Base-by-base conservation (phyloP, 2,329 filamentous ascomycete genomes). In the Microsporum ferrugineum region DNA sequence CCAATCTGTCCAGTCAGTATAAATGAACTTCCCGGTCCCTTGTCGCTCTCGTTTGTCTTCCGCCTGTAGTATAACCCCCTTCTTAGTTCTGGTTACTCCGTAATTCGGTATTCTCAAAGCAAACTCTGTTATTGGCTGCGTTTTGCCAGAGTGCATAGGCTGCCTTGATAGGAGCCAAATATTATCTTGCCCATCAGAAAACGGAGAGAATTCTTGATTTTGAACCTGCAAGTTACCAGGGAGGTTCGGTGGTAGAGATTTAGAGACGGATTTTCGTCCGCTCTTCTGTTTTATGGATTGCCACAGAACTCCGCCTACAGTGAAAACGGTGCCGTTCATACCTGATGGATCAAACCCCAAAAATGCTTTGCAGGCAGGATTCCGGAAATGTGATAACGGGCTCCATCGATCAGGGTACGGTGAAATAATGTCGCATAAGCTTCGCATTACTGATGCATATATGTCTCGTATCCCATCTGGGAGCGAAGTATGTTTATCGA, bases 251-350 rank as follows among this genome's bases (percentile, higher is more conserved):
- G 10, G 12, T 33, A 34, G 29, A 3, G 29, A 31, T 51, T 53
- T 53, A 14, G 49, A 34, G 12, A 7, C 29, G 4, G 12, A 23
- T 7, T 41, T 31, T 45, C 8, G 14, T 6, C 39, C n/a, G 2
- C n/a, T 33, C 29, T 17, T 23, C 29, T 47, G 33, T 63, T 60
- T 57, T 60, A 60, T 62, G 5, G 77, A 79, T 5, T 75, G 68
- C 63, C 81, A 79, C 66, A 79, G 73, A 2, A 82, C 76, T 31
- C 78, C 77, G 17, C 76, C 77, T 14, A 82, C 68, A 1, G 73
- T 78, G 64, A 81, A 82, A 55, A 55, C 31, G 51, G 14, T 81
- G 78, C 67, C 63, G 38, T 33, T 57, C 23, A 29, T n/a, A 17
- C 12, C 36, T 29, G 55, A 57, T 12, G 36, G 31, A 38, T 57